phyloP scores from a whole-genome alignment of 2,329 filamentous ascomycete species.

The Aspergillus sp. region DNA sequence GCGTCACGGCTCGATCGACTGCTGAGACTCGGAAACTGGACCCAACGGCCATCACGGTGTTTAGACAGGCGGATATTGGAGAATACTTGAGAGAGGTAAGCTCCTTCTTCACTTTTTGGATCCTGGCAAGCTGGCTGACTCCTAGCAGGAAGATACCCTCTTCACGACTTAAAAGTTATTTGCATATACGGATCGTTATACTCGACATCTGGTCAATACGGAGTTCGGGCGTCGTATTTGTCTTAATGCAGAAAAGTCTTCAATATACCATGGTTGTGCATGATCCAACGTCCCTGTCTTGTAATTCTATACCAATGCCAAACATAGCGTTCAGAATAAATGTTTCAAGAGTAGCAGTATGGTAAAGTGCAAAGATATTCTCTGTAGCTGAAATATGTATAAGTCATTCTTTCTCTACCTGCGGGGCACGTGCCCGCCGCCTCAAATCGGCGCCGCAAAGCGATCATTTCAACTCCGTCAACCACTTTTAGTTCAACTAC shows the following conservation, averaged over 20 bases:
- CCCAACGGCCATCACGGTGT: slow-evolving; percentile 81
- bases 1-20: slow-evolving; percentile 80
- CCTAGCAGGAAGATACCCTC: slow-evolving; percentile 51
- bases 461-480: neutral
- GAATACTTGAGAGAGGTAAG: slow-evolving; percentile 78
- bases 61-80: slow-evolving; percentile 87
- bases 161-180: slow-evolving; percentile 46
- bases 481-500: neutral
- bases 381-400: neutral
- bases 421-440: neutral
- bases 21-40: slow-evolving; percentile 77
- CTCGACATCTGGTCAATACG: slow-evolving; percentile 8
- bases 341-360: neutral
- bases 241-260: slow-evolving; percentile 2
- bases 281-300: too few relatives aligned
- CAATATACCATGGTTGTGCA: neutral
- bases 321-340: neutral
- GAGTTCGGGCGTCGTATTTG: slow-evolving; percentile 23
- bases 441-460: neutral
- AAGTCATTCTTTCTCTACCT: slow-evolving; percentile 4
- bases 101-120: neutral
- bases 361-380: neutral
- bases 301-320: too few relatives aligned
- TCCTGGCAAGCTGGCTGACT: neutral
- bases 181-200: slow-evolving; percentile 15